A percentile compares a stretch with the other conserved stretches of the same genome.
These are phyloP conservation scores for Mycosarcoma mackinlayi DNA, from an alignment of 1,284 basidiomycete species.

Conservation along the genomic window DNA sequence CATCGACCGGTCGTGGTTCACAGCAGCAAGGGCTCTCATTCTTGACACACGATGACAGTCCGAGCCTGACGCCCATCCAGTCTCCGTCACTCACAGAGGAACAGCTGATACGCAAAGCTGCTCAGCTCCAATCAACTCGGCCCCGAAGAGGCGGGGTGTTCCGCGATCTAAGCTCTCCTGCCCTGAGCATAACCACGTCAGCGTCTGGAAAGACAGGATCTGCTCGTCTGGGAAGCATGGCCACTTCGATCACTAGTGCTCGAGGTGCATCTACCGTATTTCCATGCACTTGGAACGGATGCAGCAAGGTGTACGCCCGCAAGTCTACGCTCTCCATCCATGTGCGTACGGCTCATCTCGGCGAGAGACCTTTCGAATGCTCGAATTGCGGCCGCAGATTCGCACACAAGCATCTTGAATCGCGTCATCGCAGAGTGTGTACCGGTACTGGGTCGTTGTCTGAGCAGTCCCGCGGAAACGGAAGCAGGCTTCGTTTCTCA, in stretches of 20 bases:
- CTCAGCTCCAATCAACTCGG: conserved; percentile 21
- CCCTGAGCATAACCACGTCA: conserved; percentile 23
- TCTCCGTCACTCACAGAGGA: conserved; percentile 19
- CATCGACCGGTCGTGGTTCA: background rate
- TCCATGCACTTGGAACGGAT: conserved; percentile 40
- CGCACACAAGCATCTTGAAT: conserved; percentile 52
- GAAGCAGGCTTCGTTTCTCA: conserved; percentile 39
- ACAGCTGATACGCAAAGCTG: conserved; percentile 33
- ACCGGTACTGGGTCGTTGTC: conserved; percentile 7
- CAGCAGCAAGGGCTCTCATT: background rate
- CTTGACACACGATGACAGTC: background rate
- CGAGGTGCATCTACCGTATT: conserved; percentile 6
- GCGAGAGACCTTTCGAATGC: conserved; percentile 50
- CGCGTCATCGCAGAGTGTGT: conserved; percentile 43
- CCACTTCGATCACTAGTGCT: conserved; percentile 19
- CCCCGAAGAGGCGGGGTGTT: conserved; percentile 40
- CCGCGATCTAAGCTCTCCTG: conserved; percentile 36
- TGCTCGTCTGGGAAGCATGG: conserved; percentile 14
- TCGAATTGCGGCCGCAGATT: conserved; percentile 38
- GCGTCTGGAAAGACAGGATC: conserved; percentile 20
- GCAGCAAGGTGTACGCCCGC: conserved; percentile 40
- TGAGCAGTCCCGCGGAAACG: conserved; percentile 4
- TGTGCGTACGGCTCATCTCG: conserved; percentile 45
- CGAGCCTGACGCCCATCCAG: background rate
- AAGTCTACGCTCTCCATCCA: conserved; percentile 48